These are phyloP conservation scores for Hordeum marinum DNA, from an alignment of 176 grass and related monocot genomes.

Conservation along the genomic window DNA sequence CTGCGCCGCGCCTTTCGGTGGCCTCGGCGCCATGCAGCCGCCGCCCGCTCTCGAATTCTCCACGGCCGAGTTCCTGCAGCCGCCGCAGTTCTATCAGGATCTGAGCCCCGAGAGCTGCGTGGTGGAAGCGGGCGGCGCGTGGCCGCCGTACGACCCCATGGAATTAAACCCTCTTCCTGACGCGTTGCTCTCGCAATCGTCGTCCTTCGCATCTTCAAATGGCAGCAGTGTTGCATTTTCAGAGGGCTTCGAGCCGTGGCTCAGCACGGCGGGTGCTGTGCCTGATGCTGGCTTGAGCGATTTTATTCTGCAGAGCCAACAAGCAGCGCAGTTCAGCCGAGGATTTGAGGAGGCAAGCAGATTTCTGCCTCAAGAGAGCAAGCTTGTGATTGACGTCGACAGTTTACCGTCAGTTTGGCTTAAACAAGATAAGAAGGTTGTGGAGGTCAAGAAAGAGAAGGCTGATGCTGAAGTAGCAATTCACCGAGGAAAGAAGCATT, in stretches of 20 bases:
- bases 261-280: slow-evolving; percentile 16
- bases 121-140: slow-evolving; percentile 8
- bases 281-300: slow-evolving; percentile 22
- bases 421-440: slow-evolving; percentile 27
- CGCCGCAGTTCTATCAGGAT: slow-evolving; percentile 19
- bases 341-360: slow-evolving; percentile 59
- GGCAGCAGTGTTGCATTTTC: slow-evolving; percentile 23
- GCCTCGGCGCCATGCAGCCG: not conserved
- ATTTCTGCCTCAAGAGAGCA: slow-evolving; percentile 61
- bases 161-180: slow-evolving; percentile 32
- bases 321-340: slow-evolving; percentile 54
- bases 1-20: not conserved
- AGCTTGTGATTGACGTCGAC: slow-evolving; percentile 65
- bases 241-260: slow-evolving; percentile 32
- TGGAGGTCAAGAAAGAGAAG: slow-evolving; percentile 38
- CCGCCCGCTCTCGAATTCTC: slow-evolving; percentile 19
- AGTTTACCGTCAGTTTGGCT: not conserved
- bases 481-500: slow-evolving; percentile 74
- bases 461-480: not conserved
- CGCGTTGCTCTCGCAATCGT: slow-evolving; percentile 25
- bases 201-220: slow-evolving; percentile 25
- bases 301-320: slow-evolving; percentile 45
- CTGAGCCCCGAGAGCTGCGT: slow-evolving; percentile 26
- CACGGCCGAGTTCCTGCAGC: slow-evolving; percentile 22
- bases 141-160: slow-evolving; percentile 42